Evolutionary conservation across 352 stramenopile species (phyloP).

Genomic region (Thraustotheca clavata): DNA sequence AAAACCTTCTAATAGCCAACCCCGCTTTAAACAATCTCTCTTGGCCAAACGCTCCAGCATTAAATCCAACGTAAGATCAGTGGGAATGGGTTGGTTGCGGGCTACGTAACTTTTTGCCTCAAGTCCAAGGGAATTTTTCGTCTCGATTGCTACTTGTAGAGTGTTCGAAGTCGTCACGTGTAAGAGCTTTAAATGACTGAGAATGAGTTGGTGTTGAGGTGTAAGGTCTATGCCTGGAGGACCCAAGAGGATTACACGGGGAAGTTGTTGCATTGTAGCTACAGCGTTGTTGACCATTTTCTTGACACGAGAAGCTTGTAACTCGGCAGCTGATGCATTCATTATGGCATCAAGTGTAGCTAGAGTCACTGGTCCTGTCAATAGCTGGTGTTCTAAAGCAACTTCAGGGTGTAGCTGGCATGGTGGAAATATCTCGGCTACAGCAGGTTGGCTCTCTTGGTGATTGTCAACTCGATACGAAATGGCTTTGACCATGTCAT

Average conservation of each 20-base stretch:
- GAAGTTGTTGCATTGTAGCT: slow-evolving; percentile 14
- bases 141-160: slow-evolving; percentile 81
- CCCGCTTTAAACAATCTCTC: slow-evolving; percentile 51
- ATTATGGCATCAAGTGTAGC: background rate
- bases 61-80: slow-evolving; percentile 91
- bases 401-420: background rate
- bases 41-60: slow-evolving; percentile 76
- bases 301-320: background rate
- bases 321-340: slow-evolving; percentile 9
- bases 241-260: slow-evolving; percentile 70
- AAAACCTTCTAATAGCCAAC: slow-evolving; percentile 94
- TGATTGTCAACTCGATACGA: slow-evolving; percentile 34
- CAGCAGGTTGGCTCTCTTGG: background rate
- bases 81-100: slow-evolving; percentile 83
- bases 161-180: slow-evolving; percentile 93
- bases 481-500: slow-evolving; percentile 38
- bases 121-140: slow-evolving; percentile 35
- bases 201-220: background rate
- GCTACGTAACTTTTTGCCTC: slow-evolving; percentile 91
- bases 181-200: slow-evolving; percentile 75
- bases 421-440: no score
- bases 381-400: background rate
- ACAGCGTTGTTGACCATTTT: background rate
- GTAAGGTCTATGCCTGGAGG: background rate
- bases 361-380: background rate